A percentile compares a stretch with the other conserved stretches of the same genome.
These are phyloP conservation scores for Periconia sp. DNA, from an alignment of 2,329 filamentous ascomycete species.

Conservation along the genomic window DNA sequence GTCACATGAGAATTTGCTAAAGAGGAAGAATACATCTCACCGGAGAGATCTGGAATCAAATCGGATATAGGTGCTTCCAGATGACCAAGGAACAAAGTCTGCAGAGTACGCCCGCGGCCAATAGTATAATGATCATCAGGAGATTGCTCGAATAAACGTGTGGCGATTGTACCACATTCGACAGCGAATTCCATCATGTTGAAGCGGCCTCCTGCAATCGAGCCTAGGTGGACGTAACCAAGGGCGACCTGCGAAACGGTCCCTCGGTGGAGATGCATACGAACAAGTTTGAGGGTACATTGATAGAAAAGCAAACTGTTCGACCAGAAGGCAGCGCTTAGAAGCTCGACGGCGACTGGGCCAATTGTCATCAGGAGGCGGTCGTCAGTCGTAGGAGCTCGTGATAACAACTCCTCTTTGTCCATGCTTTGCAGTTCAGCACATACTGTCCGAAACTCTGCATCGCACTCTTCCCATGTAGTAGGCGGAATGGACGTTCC, in stretches of 20 bases:
- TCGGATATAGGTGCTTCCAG: constrained; percentile 67
- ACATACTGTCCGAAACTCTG: constrained; percentile 66
- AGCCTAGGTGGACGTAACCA: constrained; percentile 70
- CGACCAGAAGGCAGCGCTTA: constrained; percentile 75
- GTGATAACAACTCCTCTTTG: constrained; percentile 55
- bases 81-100: constrained; percentile 73
- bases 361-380: constrained; percentile 67
- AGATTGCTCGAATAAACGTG: constrained; percentile 69
- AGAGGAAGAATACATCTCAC: constrained; percentile 5
- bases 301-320: constrained; percentile 76
- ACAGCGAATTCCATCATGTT: constrained; percentile 72
- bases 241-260: constrained; percentile 73
- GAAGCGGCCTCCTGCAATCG: constrained; percentile 72
- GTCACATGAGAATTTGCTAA: background rate
- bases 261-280: constrained; percentile 68
- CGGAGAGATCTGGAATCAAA: constrained; percentile 66
- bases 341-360: constrained; percentile 72
- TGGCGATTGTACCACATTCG: constrained; percentile 67
- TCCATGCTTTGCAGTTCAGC: constrained; percentile 49
- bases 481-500: constrained; percentile 69
- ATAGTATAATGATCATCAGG: constrained; percentile 63
- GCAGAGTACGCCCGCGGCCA: constrained; percentile 72
- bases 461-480: constrained; percentile 79
- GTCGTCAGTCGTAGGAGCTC: constrained; percentile 52
- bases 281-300: constrained; percentile 69